These are phyloP conservation scores for Asclepias syriaca DNA, from an alignment of 257 asterid genomes.

Conservation along the genomic window DNA sequence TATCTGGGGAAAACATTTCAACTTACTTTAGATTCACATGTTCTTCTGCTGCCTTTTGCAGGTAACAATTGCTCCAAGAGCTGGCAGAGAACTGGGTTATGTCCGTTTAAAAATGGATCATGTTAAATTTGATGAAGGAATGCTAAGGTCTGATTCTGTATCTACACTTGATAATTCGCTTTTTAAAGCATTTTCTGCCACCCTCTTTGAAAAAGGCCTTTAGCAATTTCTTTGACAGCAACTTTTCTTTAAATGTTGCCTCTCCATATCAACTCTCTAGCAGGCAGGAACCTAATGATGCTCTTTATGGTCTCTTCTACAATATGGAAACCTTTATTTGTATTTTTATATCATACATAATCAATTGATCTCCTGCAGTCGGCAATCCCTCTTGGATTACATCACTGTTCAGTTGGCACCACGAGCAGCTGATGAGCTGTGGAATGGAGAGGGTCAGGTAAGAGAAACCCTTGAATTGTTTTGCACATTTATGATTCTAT, in stretches of 20 bases:
- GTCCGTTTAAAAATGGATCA: constrained; percentile 74
- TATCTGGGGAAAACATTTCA: background rate
- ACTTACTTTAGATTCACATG: constrained; percentile 7
- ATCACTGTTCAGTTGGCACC: constrained; percentile 93
- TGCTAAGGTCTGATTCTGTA: constrained; percentile 55
- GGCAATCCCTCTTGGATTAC: constrained; percentile 93
- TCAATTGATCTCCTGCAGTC: constrained; percentile 43
- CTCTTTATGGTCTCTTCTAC: background rate
- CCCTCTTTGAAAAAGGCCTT: background rate
- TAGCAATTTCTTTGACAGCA: background rate
- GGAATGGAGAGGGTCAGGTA: constrained; percentile 85
- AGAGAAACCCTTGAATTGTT: constrained; percentile 11
- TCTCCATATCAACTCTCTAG: background rate
- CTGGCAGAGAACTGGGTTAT: constrained; percentile 90
- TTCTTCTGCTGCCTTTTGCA: constrained; percentile 23
- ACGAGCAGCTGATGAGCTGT: constrained; percentile 95
- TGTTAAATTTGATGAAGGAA: constrained; percentile 69
- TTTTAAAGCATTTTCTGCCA: background rate
- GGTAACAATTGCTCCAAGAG: constrained; percentile 91
- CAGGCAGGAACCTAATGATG: background rate
- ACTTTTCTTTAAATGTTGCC: background rate
- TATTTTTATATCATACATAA: background rate
- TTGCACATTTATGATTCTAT: background rate
- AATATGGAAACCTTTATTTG: background rate
- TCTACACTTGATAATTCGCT: background rate